Percentiles rank a stretch among this genome's conserved stretches.
Evolutionary conservation across 495 filamentous ascomycete species (phyloP).

Genomic region (Mytilinidion resinicola): DNA sequence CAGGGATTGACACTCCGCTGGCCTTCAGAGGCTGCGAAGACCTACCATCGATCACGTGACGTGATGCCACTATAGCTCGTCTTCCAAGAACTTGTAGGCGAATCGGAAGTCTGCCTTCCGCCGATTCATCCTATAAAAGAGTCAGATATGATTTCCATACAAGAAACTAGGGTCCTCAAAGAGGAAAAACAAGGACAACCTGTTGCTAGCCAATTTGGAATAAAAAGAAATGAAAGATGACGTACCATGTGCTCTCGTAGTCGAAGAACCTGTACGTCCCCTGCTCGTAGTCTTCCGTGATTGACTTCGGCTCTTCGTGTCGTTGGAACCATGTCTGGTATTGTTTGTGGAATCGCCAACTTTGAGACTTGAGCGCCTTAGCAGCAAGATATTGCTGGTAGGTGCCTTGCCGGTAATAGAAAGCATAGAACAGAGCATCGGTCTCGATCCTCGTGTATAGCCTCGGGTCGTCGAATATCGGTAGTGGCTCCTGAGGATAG

Average conservation of each 20-base stretch:
- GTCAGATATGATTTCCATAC: slow-evolving; percentile 9
- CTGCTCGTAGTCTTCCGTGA: slow-evolving; percentile 97
- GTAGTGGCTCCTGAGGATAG: slow-evolving; percentile 85
- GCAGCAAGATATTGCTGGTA: slow-evolving; percentile 97
- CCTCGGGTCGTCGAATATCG: slow-evolving; percentile 83
- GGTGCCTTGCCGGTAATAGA: slow-evolving; percentile 95
- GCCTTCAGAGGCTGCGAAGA: neutral
- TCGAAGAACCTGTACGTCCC: slow-evolving; percentile 99
- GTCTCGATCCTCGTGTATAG: slow-evolving; percentile 86
- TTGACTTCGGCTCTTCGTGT: slow-evolving; percentile 95
- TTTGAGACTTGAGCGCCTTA: slow-evolving; percentile 90
- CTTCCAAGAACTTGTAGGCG: slow-evolving; percentile 92
- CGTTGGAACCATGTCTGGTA: slow-evolving; percentile 99
- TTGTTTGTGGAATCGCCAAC: slow-evolving; percentile 98
- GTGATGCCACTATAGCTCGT: slow-evolving; percentile 57
- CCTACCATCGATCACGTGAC: neutral
- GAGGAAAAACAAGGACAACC: neutral
- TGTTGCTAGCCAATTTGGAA: neutral
- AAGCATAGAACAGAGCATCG: slow-evolving; percentile 96
- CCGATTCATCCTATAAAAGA: slow-evolving; percentile 85
- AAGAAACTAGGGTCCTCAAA: slow-evolving; percentile 12
- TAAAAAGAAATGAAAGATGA: slow-evolving; percentile 17
- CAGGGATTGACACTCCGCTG: neutral
- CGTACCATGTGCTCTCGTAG: slow-evolving; percentile 98
- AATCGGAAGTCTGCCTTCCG: slow-evolving; percentile 98